Conservation (phyloP, 441 rosid genomes). For the Gossypium aridum region DNA sequence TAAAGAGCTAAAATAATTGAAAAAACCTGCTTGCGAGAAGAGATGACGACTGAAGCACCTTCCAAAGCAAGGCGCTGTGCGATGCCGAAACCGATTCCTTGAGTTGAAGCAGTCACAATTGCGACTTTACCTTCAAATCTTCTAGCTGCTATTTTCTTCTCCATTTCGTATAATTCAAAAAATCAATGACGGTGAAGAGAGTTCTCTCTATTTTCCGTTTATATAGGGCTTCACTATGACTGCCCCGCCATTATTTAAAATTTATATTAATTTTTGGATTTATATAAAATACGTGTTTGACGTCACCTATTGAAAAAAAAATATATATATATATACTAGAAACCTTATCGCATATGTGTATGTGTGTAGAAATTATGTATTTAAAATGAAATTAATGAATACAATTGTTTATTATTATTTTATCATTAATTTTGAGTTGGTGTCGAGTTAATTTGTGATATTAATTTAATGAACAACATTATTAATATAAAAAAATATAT, state of each 20-base stretch:
- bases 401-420: too few species aligned
- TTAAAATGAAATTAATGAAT: too few species aligned
- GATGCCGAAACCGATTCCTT: conserved; percentile 82
- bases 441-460: too few species aligned
- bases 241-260: not conserved
- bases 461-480: too few species aligned
- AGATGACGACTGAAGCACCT: conserved; percentile 87
- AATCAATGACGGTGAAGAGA: not conserved
- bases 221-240: not conserved
- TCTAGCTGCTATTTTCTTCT: conserved; percentile 30
- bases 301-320: too few species aligned
- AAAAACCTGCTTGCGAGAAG: conserved; percentile 84
- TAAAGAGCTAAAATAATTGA: not conserved
- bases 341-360: too few species aligned
- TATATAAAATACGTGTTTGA: not conserved
- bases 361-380: too few species aligned
- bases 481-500: too few species aligned
- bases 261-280: not conserved
- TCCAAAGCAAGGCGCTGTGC: conserved; percentile 74
- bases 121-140: conserved; percentile 82
- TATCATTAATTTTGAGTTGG: too few species aligned
- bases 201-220: not conserved
- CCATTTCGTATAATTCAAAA: conserved; percentile 16
- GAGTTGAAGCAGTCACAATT: conserved; percentile 87
- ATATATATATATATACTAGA: too few species aligned